These are phyloP conservation scores for Ophiostoma australiae DNA, from an alignment of 2,329 filamentous ascomycete genomes.

Conservation along the genomic window DNA sequence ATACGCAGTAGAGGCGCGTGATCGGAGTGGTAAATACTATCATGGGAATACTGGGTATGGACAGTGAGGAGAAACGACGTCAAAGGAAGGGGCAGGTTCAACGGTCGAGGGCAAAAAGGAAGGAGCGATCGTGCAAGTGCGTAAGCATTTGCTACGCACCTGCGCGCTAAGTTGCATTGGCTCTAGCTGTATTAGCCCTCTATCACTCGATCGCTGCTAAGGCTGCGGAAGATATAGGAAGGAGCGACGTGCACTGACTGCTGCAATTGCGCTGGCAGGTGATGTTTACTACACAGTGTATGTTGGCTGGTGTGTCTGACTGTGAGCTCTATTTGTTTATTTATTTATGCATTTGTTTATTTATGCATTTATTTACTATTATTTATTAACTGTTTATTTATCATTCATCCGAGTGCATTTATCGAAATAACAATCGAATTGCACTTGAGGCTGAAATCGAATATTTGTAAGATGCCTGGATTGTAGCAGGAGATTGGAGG, in stretches of 20 bases:
- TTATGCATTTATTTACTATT: not conserved
- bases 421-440: not conserved
- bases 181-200: too few species aligned
- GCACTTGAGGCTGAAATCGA: not conserved
- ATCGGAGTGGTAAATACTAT: conserved; percentile 13
- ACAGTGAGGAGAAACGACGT: not conserved
- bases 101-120: not conserved
- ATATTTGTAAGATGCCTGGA: not conserved
- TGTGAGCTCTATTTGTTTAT: not conserved
- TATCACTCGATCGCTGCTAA: too few species aligned
- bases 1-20: not conserved
- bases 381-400: not conserved
- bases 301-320: not conserved
- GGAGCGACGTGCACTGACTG: conserved; percentile 9
- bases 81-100: not conserved
- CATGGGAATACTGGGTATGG: not conserved
- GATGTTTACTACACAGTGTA: conserved; percentile 14
- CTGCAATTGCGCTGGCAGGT: conserved; percentile 11
- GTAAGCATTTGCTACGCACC: not conserved
- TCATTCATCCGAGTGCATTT: not conserved
- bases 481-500: not conserved
- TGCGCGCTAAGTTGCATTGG: not conserved
- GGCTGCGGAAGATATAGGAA: not conserved
- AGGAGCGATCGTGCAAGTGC: not conserved
- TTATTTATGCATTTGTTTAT: not conserved